Conservation (phyloP, 1,284 basidiomycete genomes). For the Ceratobasidium sp. region DNA sequence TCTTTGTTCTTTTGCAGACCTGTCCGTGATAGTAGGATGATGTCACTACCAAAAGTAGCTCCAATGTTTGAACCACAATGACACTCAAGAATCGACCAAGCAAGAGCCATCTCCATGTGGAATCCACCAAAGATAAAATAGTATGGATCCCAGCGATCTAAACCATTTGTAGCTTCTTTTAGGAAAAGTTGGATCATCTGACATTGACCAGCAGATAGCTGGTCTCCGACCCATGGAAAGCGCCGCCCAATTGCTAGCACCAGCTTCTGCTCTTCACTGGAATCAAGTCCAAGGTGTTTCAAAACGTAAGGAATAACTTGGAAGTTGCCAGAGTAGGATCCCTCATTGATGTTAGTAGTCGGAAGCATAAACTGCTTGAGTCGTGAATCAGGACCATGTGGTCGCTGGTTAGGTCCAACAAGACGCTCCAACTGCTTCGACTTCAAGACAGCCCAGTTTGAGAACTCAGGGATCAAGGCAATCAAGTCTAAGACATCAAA, state of each 20-base stretch:
- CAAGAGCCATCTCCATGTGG: neutral
- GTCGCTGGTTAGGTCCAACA: constrained; percentile 7
- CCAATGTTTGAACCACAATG: neutral
- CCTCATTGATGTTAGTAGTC: constrained; percentile 5
- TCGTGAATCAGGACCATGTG: neutral
- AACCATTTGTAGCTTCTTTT: neutral
- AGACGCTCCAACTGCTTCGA: neutral
- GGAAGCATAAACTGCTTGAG: constrained; percentile 12
- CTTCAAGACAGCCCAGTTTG: neutral
- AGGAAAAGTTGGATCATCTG: neutral
- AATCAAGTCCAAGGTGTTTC: neutral
- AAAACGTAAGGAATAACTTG: constrained; percentile 12
- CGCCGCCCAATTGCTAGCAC: too few species aligned
- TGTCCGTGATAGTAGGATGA: neutral
- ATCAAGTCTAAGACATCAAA: constrained; percentile 6
- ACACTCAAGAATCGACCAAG: neutral
- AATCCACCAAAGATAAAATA: neutral
- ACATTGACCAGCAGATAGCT: neutral
- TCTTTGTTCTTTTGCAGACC: constrained; percentile 2
- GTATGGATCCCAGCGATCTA: neutral
- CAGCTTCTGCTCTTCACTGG: too few species aligned
- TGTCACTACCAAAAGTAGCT: neutral
- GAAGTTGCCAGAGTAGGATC: constrained; percentile 14
- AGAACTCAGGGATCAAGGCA: neutral
- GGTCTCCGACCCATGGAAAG: constrained; percentile 14